phyloP scores from a whole-genome alignment of 2,329 filamentous ascomycete genomes.

The Berkeleyomyces rouxiae region DNA sequence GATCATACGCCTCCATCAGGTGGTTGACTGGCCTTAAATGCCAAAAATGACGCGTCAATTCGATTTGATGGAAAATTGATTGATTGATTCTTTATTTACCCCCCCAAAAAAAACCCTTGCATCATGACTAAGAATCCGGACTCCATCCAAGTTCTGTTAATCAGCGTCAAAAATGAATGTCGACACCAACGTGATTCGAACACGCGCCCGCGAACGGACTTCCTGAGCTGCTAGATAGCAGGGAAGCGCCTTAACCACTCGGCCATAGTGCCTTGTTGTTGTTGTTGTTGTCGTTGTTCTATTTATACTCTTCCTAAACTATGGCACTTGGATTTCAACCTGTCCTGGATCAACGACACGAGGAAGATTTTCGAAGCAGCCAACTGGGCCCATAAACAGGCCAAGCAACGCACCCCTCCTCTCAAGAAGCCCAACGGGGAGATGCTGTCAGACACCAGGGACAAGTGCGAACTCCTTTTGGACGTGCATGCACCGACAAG shows the following conservation, averaged over 20 bases:
- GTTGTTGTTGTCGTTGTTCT: neutral
- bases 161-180: neutral
- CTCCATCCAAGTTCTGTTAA: neutral
- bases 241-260: slow-evolving; percentile 14
- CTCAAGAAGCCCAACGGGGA: no score
- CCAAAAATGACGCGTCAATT: no score
- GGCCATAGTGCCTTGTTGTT: slow-evolving; percentile 10
- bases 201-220: slow-evolving; percentile 13
- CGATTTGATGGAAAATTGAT: no score
- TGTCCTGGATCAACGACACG: no score
- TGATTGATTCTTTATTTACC: no score
- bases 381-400: no score
- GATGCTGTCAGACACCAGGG: no score
- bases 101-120: neutral
- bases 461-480: no score
- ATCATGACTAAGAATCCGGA: neutral
- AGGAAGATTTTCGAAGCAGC: no score
- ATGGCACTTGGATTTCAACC: no score
- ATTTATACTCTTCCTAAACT: neutral
- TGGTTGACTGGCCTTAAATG: neutral
- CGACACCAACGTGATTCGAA: slow-evolving; percentile 14
- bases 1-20: slow-evolving; percentile 18
- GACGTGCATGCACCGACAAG: no score
- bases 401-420: no score
- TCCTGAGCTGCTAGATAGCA: slow-evolving; percentile 5